phyloP scores from a whole-genome alignment of 257 asterid species.

The Solanum bukasovii region DNA sequence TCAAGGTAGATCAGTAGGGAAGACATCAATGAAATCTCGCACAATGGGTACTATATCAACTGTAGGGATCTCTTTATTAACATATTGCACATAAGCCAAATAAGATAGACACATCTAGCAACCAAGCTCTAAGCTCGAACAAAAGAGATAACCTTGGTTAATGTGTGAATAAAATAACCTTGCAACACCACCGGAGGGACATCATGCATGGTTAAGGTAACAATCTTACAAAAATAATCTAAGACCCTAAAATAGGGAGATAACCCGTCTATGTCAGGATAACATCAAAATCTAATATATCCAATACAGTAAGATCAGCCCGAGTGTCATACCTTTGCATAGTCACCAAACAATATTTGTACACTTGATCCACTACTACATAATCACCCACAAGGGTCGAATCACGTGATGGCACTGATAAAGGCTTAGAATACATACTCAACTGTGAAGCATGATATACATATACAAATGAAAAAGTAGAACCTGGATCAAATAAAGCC shows the following conservation, averaged over 20 bases:
- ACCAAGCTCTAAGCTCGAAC: background rate
- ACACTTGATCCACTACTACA: background rate
- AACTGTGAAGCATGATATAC: background rate
- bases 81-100: background rate
- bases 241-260: background rate
- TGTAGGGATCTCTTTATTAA: background rate
- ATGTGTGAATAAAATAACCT: background rate
- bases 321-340: background rate
- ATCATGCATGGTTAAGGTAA: background rate
- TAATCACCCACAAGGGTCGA: background rate
- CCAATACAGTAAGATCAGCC: background rate
- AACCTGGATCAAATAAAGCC: too few relatives aligned
- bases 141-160: too few relatives aligned
- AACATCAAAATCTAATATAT: background rate
- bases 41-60: background rate
- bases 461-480: too few relatives aligned
- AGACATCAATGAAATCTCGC: too few relatives aligned
- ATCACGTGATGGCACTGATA: background rate
- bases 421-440: background rate
- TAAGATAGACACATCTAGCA: background rate
- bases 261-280: background rate
- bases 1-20: background rate
- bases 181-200: background rate
- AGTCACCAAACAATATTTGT: background rate
- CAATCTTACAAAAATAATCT: too few relatives aligned